Conservation (phyloP, 2,329 filamentous ascomycete species). For the Colletotrichum camelliae region DNA sequence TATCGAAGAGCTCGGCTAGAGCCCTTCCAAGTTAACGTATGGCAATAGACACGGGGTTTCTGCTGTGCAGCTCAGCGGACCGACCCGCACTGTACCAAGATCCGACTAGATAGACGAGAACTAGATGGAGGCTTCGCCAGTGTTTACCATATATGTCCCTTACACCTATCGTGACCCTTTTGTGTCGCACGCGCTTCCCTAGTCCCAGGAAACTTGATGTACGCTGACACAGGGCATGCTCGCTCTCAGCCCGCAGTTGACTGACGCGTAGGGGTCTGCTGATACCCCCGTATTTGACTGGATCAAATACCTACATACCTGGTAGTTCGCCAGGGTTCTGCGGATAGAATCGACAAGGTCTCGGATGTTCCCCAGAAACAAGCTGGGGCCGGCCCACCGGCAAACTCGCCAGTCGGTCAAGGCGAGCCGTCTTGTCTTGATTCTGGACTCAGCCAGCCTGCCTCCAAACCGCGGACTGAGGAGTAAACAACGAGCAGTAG, state of each 20-base stretch:
- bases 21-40: fast-evolving
- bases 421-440: neutral
- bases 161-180: neutral
- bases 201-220: neutral
- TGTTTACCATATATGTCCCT: neutral
- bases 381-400: neutral
- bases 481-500: neutral
- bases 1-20: neutral
- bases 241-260: neutral
- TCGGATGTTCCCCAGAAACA: neutral
- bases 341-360: neutral
- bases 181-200: neutral
- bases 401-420: neutral
- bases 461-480: neutral
- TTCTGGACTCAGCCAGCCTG: neutral
- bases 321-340: neutral
- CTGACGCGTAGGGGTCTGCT: neutral
- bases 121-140: neutral
- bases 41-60: neutral
- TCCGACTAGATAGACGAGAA: neutral
- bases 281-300: neutral
- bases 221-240: neutral
- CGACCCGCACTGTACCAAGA: neutral
- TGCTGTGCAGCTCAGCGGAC: neutral
- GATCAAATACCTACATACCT: neutral